Evolutionary conservation across 768 basidiomycete genomes (phyloP), one percentile per base, ranked within the genome.

Genomic region (Phylloporus sp.): DNA sequence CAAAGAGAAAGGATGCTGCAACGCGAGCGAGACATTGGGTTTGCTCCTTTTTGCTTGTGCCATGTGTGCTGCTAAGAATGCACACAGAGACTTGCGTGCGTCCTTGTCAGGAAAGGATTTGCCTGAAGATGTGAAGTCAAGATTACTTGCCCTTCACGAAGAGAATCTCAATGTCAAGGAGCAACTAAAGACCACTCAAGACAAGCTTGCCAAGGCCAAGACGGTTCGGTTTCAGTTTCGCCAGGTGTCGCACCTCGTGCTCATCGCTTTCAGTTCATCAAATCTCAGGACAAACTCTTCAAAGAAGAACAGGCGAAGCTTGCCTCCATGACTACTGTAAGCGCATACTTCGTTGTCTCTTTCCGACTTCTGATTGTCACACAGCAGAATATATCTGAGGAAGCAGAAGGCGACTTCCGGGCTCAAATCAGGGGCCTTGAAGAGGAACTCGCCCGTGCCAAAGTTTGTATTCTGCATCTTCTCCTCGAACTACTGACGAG

Each of bases 271-370:
- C 58, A 94, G 89, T 93, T 95, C 66, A 91, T 97, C 71, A 91
- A 90, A 63, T 77, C 82, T 26, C 93, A 95, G 64, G 92, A 96
- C 68, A 87, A 86, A 53, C 72, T 91, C 23, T 86, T 93, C 69
- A 86, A 86, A 55, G 87, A 90, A 59, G 84, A 85, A 58, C 82
- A 84, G 40, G 80, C 82, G 5, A 78, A 80, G 41, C 76, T 74
- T 55, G 71, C 69, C 24, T 72, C 70, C 18, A 57, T 67, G 44
- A 65, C 66, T 27, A 65, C 77, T 32, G 83, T 83, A 53, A 52
- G 73, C 64, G 32, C 38, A 50, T 3, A 17, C 20, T 6, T 38
- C 32, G 3, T 50, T 39, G 36, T 36, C 28, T 49, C 27, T 26
- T 54, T 11, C 14, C 29, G 23, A 15, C 9, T 46, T 33, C 38